Evolutionary conservation across 441 rosid species (phyloP).

Genomic region (Brassica balearica): DNA sequence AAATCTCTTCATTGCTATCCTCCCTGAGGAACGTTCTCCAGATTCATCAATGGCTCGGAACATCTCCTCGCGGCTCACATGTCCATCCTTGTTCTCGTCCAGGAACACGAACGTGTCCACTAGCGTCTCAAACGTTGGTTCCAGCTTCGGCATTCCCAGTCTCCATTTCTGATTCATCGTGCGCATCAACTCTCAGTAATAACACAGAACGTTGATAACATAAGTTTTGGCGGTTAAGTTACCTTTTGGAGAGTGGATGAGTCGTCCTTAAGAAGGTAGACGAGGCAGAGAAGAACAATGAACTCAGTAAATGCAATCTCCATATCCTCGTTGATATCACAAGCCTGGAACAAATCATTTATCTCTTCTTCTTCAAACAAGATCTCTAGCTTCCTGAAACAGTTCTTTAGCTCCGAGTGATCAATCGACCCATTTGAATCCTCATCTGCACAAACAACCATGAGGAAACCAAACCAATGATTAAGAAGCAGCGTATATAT

Average conservation of each 20-base stretch:
- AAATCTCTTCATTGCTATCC: constrained; percentile 92
- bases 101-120: constrained; percentile 88
- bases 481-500: background rate
- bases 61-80: constrained; percentile 91
- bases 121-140: constrained; percentile 80
- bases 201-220: no score
- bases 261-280: constrained; percentile 79
- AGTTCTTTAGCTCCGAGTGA: constrained; percentile 74
- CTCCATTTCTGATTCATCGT: constrained; percentile 56
- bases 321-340: constrained; percentile 81
- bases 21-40: constrained; percentile 87
- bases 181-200: no score
- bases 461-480: background rate
- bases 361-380: constrained; percentile 82
- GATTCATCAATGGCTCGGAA: constrained; percentile 82
- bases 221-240: background rate
- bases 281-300: constrained; percentile 91
- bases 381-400: constrained; percentile 73
- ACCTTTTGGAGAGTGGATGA: constrained; percentile 64
- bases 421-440: constrained; percentile 86
- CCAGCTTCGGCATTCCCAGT: constrained; percentile 78
- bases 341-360: constrained; percentile 76
- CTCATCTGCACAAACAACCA: constrained; percentile 58
- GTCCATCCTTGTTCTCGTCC: constrained; percentile 91
- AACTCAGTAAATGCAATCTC: constrained; percentile 88